These are phyloP conservation scores for Peterozyma xylosa DNA, from an alignment of 805 yeast genomes.

Conservation along the genomic window DNA sequence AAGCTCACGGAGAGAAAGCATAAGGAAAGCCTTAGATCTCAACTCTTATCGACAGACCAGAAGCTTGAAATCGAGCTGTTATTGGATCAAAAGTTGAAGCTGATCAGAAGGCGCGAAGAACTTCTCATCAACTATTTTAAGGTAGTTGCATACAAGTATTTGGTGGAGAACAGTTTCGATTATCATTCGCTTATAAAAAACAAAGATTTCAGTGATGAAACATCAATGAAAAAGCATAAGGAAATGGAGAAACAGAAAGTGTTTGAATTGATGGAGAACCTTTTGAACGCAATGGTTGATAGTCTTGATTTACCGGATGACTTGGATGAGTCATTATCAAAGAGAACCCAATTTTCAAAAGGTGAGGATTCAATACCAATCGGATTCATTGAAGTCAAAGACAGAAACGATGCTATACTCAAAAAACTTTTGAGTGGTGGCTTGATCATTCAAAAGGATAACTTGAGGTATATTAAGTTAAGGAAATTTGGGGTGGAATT, in stretches of 20 bases:
- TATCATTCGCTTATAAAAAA: too few relatives aligned
- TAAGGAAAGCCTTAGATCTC: not conserved
- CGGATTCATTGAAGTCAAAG: constrained; percentile 16
- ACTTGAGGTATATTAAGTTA: constrained; percentile 11
- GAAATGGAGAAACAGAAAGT: constrained; percentile 13
- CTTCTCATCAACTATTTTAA: constrained; percentile 17
- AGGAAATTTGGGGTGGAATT: constrained; percentile 3
- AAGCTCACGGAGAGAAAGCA: constrained; percentile 2
- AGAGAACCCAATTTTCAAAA: constrained; percentile 4
- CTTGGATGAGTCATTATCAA: not conserved
- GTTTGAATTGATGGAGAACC: constrained; percentile 20
- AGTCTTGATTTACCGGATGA: too few relatives aligned
- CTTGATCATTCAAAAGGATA: constrained; percentile 17
- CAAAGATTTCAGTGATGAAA: constrained; percentile 10
- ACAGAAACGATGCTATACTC: constrained; percentile 25
- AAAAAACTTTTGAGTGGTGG: constrained; percentile 19
- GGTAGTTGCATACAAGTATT: constrained; percentile 18
- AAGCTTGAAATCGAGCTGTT: not conserved
- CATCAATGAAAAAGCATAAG: constrained; percentile 13
- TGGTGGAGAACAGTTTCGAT: constrained; percentile 17
- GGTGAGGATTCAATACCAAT: constrained; percentile 3
- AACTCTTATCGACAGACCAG: too few relatives aligned
- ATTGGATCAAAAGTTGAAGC: constrained; percentile 2
- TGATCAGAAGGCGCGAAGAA: constrained; percentile 10
- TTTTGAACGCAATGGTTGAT: constrained; percentile 21